Percentiles rank a stretch among this genome's conserved stretches.
Conservation (phyloP, 768 basidiomycete species). For the Dentipellis sp. region DNA sequence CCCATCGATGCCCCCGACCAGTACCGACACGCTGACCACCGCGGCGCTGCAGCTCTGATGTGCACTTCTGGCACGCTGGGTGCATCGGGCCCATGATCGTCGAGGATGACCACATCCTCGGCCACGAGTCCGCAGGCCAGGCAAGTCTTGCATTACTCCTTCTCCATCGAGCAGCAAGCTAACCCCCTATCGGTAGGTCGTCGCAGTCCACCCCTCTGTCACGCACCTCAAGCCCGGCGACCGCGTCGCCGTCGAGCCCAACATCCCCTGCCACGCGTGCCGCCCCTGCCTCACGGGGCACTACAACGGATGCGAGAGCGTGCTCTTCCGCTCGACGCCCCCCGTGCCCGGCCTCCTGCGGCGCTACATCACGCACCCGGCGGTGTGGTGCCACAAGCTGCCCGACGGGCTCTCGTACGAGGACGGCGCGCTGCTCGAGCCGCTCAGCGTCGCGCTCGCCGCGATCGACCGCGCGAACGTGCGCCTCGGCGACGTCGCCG, state of each 20-base stretch:
- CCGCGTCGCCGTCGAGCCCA: slow-evolving; percentile 60
- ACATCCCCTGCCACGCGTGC: slow-evolving; percentile 60
- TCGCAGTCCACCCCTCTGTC: slow-evolving; percentile 5
- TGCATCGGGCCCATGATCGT: slow-evolving; percentile 63
- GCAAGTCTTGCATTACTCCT: slow-evolving; percentile 18
- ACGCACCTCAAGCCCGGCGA: slow-evolving; percentile 32
- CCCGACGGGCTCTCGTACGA: slow-evolving; percentile 56
- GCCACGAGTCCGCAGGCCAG: slow-evolving; percentile 65
- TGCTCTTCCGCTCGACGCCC: slow-evolving; percentile 65
- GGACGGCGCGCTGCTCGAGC: slow-evolving; percentile 61
- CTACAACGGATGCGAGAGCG: slow-evolving; percentile 47
- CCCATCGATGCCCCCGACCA: not conserved
- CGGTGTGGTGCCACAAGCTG: slow-evolving; percentile 43
- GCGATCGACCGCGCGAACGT: slow-evolving; percentile 58
- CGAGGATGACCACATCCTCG: slow-evolving; percentile 40
- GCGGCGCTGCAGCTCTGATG: slow-evolving; percentile 43
- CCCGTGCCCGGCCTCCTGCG: slow-evolving; percentile 31
- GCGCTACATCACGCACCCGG: slow-evolving; percentile 13
- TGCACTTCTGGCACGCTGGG: slow-evolving; percentile 69
- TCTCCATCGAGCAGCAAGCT: not conserved
- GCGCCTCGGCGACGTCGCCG: slow-evolving; percentile 52
- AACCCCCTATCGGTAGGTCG: not conserved
- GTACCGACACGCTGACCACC: not conserved
- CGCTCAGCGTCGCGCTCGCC: slow-evolving; percentile 56
- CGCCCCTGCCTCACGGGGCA: slow-evolving; percentile 53